phyloP scores from a whole-genome alignment of 1,139 yeast species.

The Nematodospora anomalae region DNA sequence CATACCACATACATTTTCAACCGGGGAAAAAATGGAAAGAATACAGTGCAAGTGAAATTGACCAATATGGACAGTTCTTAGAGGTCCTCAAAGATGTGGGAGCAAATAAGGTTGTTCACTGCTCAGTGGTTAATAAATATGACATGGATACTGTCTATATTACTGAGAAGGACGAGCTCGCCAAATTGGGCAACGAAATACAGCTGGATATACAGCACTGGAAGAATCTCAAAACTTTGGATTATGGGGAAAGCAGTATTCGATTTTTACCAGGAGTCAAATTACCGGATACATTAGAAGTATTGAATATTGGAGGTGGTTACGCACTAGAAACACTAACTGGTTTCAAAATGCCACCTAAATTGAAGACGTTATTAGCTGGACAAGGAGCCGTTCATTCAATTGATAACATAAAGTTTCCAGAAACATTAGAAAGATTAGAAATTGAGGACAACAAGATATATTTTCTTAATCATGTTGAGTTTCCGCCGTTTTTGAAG shows the following conservation, averaged over 20 bases:
- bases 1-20: slow-evolving; percentile 42
- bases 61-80: slow-evolving; percentile 28
- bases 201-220: slow-evolving; percentile 40
- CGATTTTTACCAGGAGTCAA: slow-evolving; percentile 42
- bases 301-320: slow-evolving; percentile 44
- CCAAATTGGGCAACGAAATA: slow-evolving; percentile 38
- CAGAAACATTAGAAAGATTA: slow-evolving; percentile 32
- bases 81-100: slow-evolving; percentile 23
- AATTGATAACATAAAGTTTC: slow-evolving; percentile 39
- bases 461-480: slow-evolving; percentile 42
- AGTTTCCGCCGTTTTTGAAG: slow-evolving; percentile 34
- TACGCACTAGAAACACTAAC: slow-evolving; percentile 41
- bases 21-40: slow-evolving; percentile 38
- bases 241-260: slow-evolving; percentile 42
- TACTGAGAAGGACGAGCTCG: slow-evolving; percentile 36
- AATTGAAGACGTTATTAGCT: slow-evolving; percentile 33
- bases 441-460: slow-evolving; percentile 41
- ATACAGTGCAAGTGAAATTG: slow-evolving; percentile 26
- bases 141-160: slow-evolving; percentile 35
- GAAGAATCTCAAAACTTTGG: slow-evolving; percentile 35
- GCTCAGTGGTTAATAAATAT: slow-evolving; percentile 42
- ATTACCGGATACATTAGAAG: slow-evolving; percentile 40
- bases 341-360: slow-evolving; percentile 43
- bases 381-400: slow-evolving; percentile 36
- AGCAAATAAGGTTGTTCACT: slow-evolving; percentile 35